Evolutionary conservation across 441 rosid genomes (phyloP).

Genomic region (Croton laevigatus): DNA sequence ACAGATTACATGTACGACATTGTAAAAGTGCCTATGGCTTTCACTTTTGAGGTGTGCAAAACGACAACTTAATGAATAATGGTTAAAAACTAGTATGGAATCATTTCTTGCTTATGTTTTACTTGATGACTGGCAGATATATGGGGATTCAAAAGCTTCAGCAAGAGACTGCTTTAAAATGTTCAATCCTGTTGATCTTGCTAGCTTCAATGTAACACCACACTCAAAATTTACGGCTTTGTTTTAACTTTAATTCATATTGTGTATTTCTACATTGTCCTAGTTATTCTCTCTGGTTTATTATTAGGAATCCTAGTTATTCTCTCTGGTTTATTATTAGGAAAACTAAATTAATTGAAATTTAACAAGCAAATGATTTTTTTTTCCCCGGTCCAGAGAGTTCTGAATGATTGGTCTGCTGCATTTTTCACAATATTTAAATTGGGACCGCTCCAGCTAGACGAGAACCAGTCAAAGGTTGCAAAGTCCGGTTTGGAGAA

Average conservation of each 20-base stretch:
- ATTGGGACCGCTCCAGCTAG: slow-evolving; percentile 50
- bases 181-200: slow-evolving; percentile 82
- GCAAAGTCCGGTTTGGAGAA: slow-evolving; percentile 38
- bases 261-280: no score
- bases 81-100: slow-evolving; percentile 4
- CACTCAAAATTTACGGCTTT: background rate
- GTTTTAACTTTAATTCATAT: background rate
- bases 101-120: slow-evolving; percentile 12
- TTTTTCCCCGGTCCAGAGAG: slow-evolving; percentile 55
- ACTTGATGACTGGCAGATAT: slow-evolving; percentile 51
- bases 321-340: background rate
- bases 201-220: slow-evolving; percentile 65
- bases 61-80: slow-evolving; percentile 14
- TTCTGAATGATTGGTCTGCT: slow-evolving; percentile 91
- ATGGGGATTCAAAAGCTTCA: slow-evolving; percentile 66
- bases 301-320: no score
- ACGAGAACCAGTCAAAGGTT: slow-evolving; percentile 42
- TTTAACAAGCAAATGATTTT: background rate
- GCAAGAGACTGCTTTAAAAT: slow-evolving; percentile 86
- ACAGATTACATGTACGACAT: slow-evolving; percentile 94
- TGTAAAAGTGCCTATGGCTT: slow-evolving; percentile 88
- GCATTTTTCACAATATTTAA: slow-evolving; percentile 78
- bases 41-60: slow-evolving; percentile 91
- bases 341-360: background rate
- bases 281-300: background rate